Base-by-base conservation (phyloP, 73 alveolate species). In the Effrenium voratum region DNA sequence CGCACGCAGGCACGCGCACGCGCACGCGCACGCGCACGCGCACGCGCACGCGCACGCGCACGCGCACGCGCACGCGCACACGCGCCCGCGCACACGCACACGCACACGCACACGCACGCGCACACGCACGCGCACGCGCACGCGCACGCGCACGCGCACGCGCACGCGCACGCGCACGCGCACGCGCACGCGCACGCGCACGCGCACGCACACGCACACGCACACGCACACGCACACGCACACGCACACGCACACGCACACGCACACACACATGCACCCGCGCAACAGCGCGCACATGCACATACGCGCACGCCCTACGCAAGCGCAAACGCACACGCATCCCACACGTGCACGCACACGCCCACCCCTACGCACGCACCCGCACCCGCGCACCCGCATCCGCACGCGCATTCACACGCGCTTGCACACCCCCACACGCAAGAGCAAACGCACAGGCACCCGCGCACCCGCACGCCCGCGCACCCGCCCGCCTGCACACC, bases 1-100 rank as follows among this genome's bases (percentile, higher is more conserved):
- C 87, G n/a, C 5, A 76, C 87, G 34, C 87, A 76, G 44, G n/a
- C 87, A 41, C 87, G 32, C 59, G n/a, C 86, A 41, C 86, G 32
- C 86, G n/a, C 86, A 41, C 86, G 32, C 86, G n/a, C 86, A 41
- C 86, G 32, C 86, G n/a, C 86, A 41, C 86, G 8, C 55, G 85
- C 85, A 75, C 85, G 85, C 85, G n/a, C 85, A 26, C 85, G n/a
- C 85, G 55, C 85, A 41, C 85, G 32, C 85, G n/a, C 85, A 49
- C 85, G 40, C 85, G 32, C 85, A 41, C 85, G 85, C 85, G n/a
- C 85, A 26, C 85, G 40, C 85, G 32, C 85, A 26, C 85, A 26
- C 85, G 77, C 77, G 77, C 77, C 12, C 77, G 30, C 77, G 77
- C 77, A 66, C 77, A 66, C 77, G 77, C 77, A 26, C 77, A 66